phyloP scores from a whole-genome alignment of 2,329 filamentous ascomycete genomes.

The Pseudophaeomoniella oleicola region DNA sequence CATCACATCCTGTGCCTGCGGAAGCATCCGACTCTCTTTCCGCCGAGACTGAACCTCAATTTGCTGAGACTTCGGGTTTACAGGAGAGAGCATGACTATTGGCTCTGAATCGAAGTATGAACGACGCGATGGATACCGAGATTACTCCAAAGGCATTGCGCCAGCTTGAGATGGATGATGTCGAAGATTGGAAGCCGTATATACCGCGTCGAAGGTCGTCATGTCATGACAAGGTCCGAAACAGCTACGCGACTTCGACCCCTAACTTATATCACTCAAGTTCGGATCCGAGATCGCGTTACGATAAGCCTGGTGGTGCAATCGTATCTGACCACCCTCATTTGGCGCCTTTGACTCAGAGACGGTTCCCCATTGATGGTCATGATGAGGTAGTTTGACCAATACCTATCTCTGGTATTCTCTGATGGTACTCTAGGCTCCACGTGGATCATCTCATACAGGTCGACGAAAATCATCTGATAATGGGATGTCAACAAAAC shows the following conservation, averaged over 20 bases:
- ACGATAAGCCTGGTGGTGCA: background rate
- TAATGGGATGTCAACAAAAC: too few species aligned
- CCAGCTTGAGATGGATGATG: background rate
- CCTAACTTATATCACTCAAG: background rate
- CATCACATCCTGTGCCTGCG: too few species aligned
- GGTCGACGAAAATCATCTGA: too few species aligned
- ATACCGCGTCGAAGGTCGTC: background rate
- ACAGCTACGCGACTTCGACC: background rate
- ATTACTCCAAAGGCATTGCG: background rate
- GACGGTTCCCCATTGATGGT: background rate
- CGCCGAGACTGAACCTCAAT: too few species aligned
- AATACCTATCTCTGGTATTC: background rate
- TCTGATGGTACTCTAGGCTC: too few species aligned
- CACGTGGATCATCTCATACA: too few species aligned
- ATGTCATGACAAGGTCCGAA: background rate
- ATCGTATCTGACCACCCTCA: too few species aligned
- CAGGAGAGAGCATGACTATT: too few species aligned
- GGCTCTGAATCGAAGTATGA: too few species aligned
- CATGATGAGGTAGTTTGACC: background rate
- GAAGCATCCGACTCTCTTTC: too few species aligned
- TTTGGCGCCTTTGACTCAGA: background rate
- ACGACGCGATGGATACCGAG: background rate
- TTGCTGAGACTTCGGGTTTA: too few species aligned
- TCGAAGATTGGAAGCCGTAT: background rate
- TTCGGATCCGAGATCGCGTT: background rate